Evolutionary conservation across 495 filamentous ascomycete genomes (phyloP).

Genomic region (Glarea lozoyensis): DNA sequence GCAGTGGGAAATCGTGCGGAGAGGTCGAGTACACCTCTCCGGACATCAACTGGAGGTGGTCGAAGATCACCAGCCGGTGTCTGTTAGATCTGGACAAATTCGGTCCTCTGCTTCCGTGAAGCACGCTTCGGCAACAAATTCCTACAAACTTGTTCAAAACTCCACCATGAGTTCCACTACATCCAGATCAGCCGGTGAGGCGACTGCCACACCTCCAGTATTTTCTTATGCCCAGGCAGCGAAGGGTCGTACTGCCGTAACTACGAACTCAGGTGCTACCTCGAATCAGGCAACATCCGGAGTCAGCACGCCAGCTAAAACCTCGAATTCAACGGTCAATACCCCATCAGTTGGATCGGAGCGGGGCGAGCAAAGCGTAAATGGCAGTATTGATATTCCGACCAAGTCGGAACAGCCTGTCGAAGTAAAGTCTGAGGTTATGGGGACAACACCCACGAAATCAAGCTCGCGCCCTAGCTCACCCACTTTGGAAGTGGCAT

Average conservation of each 20-base stretch:
- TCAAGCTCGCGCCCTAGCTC: constrained; percentile 50
- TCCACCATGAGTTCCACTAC: constrained; percentile 18
- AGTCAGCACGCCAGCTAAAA: constrained; percentile 25
- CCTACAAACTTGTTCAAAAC: neutral
- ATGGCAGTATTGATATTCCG: constrained; percentile 14
- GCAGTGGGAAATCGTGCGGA: constrained; percentile 20
- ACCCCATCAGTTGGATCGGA: constrained; percentile 19
- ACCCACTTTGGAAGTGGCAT: constrained; percentile 57
- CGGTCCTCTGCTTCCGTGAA: constrained; percentile 4
- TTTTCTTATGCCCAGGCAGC: constrained; percentile 97
- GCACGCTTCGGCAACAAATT: neutral
- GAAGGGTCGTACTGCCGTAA: constrained; percentile 52
- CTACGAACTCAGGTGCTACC: constrained; percentile 13
- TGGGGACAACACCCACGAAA: constrained; percentile 10
- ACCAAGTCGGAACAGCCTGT: constrained; percentile 5
- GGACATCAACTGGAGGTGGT: constrained; percentile 23
- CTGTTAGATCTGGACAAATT: constrained; percentile 5
- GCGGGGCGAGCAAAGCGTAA: constrained; percentile 12
- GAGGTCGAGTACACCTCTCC: constrained; percentile 28
- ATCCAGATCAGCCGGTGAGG: constrained; percentile 12
- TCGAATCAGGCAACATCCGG: constrained; percentile 23
- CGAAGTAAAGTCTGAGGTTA: constrained; percentile 19
- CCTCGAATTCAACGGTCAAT: constrained; percentile 8
- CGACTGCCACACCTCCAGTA: constrained; percentile 19
- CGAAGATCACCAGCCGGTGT: constrained; percentile 8